Percentiles rank a stretch among this genome's conserved stretches.
Evolutionary conservation across 2,329 filamentous ascomycete genomes (phyloP).

Genomic region (Aspergillus sp.): DNA sequence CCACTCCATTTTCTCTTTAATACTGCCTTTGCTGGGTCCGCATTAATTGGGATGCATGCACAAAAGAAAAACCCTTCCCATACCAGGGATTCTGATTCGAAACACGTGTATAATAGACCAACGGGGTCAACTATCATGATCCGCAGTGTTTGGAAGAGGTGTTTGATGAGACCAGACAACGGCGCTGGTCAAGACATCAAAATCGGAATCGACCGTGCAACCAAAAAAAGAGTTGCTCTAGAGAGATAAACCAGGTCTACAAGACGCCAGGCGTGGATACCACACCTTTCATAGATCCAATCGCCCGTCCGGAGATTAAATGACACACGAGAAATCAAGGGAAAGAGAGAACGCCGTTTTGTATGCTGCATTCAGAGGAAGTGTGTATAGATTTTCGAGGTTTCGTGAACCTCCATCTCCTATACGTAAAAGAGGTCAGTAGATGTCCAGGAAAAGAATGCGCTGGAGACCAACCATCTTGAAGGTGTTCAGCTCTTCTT

Average conservation of each 20-base stretch:
- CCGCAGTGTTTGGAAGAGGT: slow-evolving; percentile 4
- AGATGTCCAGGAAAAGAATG: neutral
- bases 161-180: slow-evolving; percentile 8
- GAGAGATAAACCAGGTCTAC: slow-evolving; percentile 28
- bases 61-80: slow-evolving; percentile 20
- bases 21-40: slow-evolving; percentile 17
- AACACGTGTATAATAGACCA: slow-evolving; percentile 22
- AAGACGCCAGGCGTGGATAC: slow-evolving; percentile 28
- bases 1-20: slow-evolving; percentile 12
- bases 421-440: slow-evolving; percentile 54
- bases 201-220: slow-evolving; percentile 18
- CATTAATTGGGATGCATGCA: slow-evolving; percentile 22
- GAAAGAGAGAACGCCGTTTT: slow-evolving; percentile 32
- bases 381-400: slow-evolving; percentile 98
- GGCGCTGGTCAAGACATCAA: slow-evolving; percentile 5
- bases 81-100: slow-evolving; percentile 18
- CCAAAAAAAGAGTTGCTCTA: slow-evolving; percentile 27
- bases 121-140: slow-evolving; percentile 16
- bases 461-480: slow-evolving; percentile 77
- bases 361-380: slow-evolving; percentile 76
- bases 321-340: slow-evolving; percentile 22
- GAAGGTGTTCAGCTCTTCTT: slow-evolving; percentile 98
- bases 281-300: slow-evolving; percentile 29
- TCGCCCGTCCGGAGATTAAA: slow-evolving; percentile 25
- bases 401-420: slow-evolving; percentile 99